These are phyloP conservation scores for Phialocephala sp. DNA, from an alignment of 2,329 filamentous ascomycete species.

Conservation along the genomic window DNA sequence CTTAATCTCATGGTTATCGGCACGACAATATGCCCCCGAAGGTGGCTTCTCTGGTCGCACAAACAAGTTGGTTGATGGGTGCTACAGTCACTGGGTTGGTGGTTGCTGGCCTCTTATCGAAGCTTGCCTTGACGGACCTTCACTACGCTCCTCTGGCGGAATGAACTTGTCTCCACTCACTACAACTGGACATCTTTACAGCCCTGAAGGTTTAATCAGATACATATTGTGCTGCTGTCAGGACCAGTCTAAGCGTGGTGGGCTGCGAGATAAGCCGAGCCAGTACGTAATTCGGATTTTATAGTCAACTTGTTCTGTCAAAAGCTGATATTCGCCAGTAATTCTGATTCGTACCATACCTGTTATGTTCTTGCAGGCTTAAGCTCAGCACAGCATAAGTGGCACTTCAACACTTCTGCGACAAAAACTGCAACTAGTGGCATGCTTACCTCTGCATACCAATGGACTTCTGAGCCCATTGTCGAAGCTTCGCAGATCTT, in stretches of 20 bases:
- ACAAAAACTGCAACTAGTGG: constrained; percentile 45
- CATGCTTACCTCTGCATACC: constrained; percentile 43
- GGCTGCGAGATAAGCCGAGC: constrained; percentile 90
- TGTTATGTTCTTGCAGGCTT: constrained; percentile 90
- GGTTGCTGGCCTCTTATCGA: constrained; percentile 93
- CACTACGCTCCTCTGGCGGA: constrained; percentile 29
- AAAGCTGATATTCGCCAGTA: constrained; percentile 51
- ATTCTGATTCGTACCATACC: constrained; percentile 88
- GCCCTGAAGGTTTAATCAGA: constrained; percentile 80
- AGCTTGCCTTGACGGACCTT: constrained; percentile 69
- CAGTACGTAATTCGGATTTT: constrained; percentile 62
- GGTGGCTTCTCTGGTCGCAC: constrained; percentile 92
- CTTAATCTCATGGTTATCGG: constrained; percentile 86
- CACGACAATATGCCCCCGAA: constrained; percentile 87
- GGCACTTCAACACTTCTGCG: constrained; percentile 49
- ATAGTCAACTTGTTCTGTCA: constrained; percentile 7
- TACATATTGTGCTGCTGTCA: constrained; percentile 94
- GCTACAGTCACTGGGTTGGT: constrained; percentile 98
- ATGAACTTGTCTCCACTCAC: constrained; percentile 20
- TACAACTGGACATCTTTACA: constrained; percentile 65
- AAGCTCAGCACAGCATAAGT: constrained; percentile 78
- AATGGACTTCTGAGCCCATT: constrained; percentile 49
- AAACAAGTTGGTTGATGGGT: constrained; percentile 97
- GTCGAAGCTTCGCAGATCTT: constrained; percentile 65
- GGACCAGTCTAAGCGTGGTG: constrained; percentile 71